Percentiles rank a stretch among this genome's conserved stretches.
These are phyloP conservation scores for Schwanniomyces polymorphus DNA, from an alignment of 805 yeast species.

Conservation along the genomic window DNA sequence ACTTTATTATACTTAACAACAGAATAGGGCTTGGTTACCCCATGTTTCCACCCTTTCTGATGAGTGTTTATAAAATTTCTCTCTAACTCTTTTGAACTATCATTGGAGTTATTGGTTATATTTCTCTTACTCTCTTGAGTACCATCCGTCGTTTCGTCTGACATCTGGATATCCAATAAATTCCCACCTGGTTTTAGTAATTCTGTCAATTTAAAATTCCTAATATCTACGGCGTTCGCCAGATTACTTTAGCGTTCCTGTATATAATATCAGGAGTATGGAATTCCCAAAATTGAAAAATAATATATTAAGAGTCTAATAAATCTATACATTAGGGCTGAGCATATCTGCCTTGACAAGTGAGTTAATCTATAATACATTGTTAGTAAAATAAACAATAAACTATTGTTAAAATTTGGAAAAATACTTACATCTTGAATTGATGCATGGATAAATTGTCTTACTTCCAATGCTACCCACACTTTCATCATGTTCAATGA, in stretches of 20 bases:
- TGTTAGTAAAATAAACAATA: constrained; percentile 15
- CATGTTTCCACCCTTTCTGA: constrained; percentile 27
- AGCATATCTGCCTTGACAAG: constrained; percentile 47
- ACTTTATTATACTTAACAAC: constrained; percentile 20
- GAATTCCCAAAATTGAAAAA: not conserved
- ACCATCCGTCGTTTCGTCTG: not conserved
- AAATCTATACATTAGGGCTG: constrained; percentile 28
- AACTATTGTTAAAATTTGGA: not conserved
- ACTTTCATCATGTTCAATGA: constrained; percentile 82
- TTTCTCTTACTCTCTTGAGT: not conserved
- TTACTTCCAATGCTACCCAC: constrained; percentile 86
- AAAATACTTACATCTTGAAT: constrained; percentile 65
- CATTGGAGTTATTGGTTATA: not conserved
- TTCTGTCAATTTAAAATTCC: not conserved
- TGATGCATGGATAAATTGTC: constrained; percentile 82
- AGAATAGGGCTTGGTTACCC: constrained; percentile 23
- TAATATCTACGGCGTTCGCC: not conserved
- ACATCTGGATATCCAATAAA: not conserved
- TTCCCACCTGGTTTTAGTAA: not conserved
- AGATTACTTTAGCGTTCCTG: not conserved
- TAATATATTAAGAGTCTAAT: not conserved
- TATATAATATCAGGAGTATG: too few species aligned
- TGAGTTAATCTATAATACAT: constrained; percentile 33
- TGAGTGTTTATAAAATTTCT: constrained; percentile 1
- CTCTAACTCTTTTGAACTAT: not conserved